Evolutionary conservation across 129 eudicot genomes (phyloP), one percentile per base, ranked within the genome.

Genomic region (Glebionis coronaria): DNA sequence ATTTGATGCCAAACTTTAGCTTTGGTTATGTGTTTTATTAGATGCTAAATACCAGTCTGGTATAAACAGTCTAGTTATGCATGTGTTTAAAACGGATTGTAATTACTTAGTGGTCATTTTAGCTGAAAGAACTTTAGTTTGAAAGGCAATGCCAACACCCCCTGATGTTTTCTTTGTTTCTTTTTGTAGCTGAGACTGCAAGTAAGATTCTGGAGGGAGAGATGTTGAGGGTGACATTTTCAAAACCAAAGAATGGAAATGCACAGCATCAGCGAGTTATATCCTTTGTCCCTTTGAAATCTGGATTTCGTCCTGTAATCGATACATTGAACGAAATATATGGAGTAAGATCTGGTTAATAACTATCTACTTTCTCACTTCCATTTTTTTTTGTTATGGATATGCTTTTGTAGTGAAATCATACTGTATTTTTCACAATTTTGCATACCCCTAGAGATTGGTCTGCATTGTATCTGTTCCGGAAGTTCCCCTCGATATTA

Each of bases 261-360:
- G 97, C 95, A n/a, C 93, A 87, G 42, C 99, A 94, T 72, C 80
- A 66, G 29, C 82, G 97, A 59, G 95, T 89, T 67, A 90, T 73
- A 56, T 89, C 93, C 18, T 82, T 94, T 82, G 73, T 84, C 71
- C 97, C 97, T 14, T 64, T 93, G 77, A 57, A 77, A n/a, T 79
- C 92, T 27, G 83, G 85, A 40, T 93, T 86, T 70, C 85, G 69
- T 52, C 87, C 98, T 13, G 91, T 71, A 20, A 80, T 93, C 16
- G 79, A 72, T 73, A 76, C 83, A 20, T 75, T 93, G 56, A 75
- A 74, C 67, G 81, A 86, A 65, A 31, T 82, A 42, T 84, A 84
- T 52, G 66, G 68, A 69, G 88, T 67, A 47, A 71, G 70, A 71
- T 69, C 56, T 71, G 69, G 55, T 67, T 68, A 58, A 14, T 85